These are phyloP conservation scores for Purpureocillium lavendulum DNA, from an alignment of 2,329 filamentous ascomycete genomes.

Conservation along the genomic window DNA sequence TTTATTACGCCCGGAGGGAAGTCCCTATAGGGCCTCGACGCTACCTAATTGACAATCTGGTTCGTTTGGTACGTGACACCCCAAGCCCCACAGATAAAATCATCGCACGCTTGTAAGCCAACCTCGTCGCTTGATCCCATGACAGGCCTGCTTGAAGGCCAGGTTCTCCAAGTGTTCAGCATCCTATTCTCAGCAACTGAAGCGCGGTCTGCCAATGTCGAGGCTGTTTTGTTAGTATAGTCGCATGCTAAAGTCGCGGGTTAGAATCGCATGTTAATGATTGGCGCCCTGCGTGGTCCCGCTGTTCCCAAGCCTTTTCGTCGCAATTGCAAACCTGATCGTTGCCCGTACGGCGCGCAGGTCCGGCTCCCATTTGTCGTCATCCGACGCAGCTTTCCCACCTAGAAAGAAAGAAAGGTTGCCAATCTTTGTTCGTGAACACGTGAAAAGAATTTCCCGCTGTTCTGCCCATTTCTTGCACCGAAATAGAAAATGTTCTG, in stretches of 20 bases:
- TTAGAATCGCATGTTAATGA: background rate
- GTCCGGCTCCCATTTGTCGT: constrained; percentile 4
- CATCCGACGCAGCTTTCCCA: constrained; percentile 4
- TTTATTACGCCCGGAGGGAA: no score
- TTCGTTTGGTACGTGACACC: background rate
- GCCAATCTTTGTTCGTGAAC: constrained; percentile 3
- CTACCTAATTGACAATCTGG: no score
- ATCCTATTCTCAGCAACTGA: constrained; percentile 10
- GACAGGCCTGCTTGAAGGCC: constrained; percentile 9
- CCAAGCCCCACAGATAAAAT: background rate
- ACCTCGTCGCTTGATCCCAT: background rate
- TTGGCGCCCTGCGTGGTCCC: background rate
- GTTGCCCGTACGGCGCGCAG: constrained; percentile 3
- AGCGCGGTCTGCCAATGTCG: constrained; percentile 5
- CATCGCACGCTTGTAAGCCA: background rate
- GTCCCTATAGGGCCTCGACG: no score
- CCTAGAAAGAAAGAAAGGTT: constrained; percentile 7
- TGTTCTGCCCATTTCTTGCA: constrained; percentile 2
- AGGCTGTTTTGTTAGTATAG: constrained; percentile 5
- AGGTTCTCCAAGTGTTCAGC: constrained; percentile 10
- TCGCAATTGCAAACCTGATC: constrained; percentile 6
- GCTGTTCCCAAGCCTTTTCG: constrained; percentile 2
- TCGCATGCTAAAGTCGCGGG: no score
- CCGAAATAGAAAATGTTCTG: constrained; percentile 4
- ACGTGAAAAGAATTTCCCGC: background rate